These are phyloP conservation scores for Cryptosporidium xiaoi DNA, from an alignment of 169 alveolate species.

Conservation along the genomic window DNA sequence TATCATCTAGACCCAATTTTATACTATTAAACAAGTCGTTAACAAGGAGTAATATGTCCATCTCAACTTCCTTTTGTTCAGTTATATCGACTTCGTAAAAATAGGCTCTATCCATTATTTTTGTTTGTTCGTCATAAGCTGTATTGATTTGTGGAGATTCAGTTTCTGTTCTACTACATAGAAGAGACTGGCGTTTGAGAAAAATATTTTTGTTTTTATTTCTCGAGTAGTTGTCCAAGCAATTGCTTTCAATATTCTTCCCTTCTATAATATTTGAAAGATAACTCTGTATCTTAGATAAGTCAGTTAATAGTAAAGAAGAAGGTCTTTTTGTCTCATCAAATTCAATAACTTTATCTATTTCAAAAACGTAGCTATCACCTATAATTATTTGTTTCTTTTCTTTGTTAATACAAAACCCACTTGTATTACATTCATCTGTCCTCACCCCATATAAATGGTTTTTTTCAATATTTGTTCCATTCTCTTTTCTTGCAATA, in stretches of 20 bases:
- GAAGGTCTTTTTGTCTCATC: slow-evolving; percentile 71
- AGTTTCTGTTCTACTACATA: slow-evolving; percentile 2
- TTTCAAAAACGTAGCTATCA: neutral
- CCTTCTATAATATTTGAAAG: slow-evolving; percentile 36
- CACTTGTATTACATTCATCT: neutral
- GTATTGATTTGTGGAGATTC: neutral
- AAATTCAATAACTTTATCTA: slow-evolving; percentile 58
- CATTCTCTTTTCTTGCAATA: neutral
- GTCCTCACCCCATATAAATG: neutral
- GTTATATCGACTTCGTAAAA: slow-evolving; percentile 27
- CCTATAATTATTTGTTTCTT: neutral
- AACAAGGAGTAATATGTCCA: slow-evolving; percentile 32
- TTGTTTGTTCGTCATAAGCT: neutral
- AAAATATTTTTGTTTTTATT: neutral
- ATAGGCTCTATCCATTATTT: neutral
- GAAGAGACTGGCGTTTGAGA: slow-evolving; percentile 47
- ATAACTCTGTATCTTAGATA: slow-evolving; percentile 3
- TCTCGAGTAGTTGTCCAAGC: neutral
- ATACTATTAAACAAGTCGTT: slow-evolving; percentile 45
- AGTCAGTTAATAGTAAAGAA: slow-evolving; percentile 31
- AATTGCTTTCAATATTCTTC: neutral
- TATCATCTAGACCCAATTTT: slow-evolving; percentile 22
- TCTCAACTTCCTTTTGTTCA: slow-evolving; percentile 70
- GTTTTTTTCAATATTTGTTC: no score
- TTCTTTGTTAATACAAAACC: neutral